Evolutionary conservation across 2,329 filamentous ascomycete species (phyloP).

Genomic region (Basipetospora chlamydospora): DNA sequence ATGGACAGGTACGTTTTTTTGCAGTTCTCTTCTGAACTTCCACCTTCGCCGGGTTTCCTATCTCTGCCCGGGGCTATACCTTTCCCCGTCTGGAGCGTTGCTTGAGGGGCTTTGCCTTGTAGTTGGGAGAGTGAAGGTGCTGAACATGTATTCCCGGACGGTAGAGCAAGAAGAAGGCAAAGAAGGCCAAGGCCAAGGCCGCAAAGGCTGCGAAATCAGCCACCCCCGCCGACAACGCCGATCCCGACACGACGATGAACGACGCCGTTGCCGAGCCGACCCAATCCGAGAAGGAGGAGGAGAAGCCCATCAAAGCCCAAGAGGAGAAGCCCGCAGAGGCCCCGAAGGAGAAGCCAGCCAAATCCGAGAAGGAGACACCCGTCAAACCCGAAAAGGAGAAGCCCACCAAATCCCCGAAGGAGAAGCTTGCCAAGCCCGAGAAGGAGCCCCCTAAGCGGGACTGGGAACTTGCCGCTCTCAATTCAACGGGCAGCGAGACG

Average conservation of each 20-base stretch:
- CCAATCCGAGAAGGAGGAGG: conserved; percentile 24
- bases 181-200: conserved; percentile 60
- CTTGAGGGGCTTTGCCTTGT: conserved; percentile 5
- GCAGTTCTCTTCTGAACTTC: no score
- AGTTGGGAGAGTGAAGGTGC: background rate
- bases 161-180: conserved; percentile 83
- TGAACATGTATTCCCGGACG: no score
- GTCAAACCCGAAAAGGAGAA: conserved; percentile 35
- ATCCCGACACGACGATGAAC: conserved; percentile 74
- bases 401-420: conserved; percentile 23
- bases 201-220: conserved; percentile 64
- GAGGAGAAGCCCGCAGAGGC: conserved; percentile 20
- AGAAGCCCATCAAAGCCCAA: no score
- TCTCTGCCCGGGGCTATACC: no score
- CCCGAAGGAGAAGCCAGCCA: conserved; percentile 30
- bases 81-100: no score
- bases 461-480: no score
- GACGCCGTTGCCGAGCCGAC: conserved; percentile 30
- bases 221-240: conserved; percentile 69
- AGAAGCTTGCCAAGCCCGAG: conserved; percentile 14
- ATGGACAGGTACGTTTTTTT: conserved; percentile 41
- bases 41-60: no score
- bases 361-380: conserved; percentile 35
- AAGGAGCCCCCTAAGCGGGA: no score
- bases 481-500: no score